Conservation (phyloP, 371 early-diverging fungal genomes). For the Apophysomyces variabilis region DNA sequence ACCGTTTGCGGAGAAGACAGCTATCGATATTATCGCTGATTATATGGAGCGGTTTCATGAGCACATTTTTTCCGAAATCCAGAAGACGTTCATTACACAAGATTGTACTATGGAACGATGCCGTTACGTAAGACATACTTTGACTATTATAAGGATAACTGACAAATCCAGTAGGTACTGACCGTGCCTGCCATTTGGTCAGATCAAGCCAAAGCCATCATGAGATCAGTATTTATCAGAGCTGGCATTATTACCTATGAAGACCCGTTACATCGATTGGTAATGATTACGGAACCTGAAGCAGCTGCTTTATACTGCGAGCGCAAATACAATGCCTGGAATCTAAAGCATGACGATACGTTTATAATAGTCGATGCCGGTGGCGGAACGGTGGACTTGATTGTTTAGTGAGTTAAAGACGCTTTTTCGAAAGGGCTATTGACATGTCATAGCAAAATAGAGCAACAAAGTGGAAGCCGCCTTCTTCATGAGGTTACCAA, state of each 20-base stretch:
- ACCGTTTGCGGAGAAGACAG: conserved; percentile 27
- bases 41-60: conserved; percentile 45
- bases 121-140: conserved; percentile 25
- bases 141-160: background rate
- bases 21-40: conserved; percentile 39
- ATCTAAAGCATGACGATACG: conserved; percentile 39
- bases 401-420: conserved; percentile 26
- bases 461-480: conserved; percentile 33
- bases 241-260: conserved; percentile 44
- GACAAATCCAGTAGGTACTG: conserved; percentile 24
- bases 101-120: conserved; percentile 22
- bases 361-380: conserved; percentile 73
- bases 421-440: too few species aligned
- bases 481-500: conserved; percentile 50
- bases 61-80: conserved; percentile 41
- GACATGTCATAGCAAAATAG: conserved; percentile 2
- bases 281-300: conserved; percentile 59
- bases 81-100: conserved; percentile 23
- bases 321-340: conserved; percentile 41
- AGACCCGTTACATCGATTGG: conserved; percentile 49
- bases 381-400: conserved; percentile 69
- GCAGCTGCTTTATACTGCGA: conserved; percentile 54
- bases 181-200: conserved; percentile 59
- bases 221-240: conserved; percentile 49
- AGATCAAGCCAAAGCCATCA: conserved; percentile 49